phyloP scores from a whole-genome alignment of 2,329 filamentous ascomycete genomes.

The Fusarium brachygibbosum region DNA sequence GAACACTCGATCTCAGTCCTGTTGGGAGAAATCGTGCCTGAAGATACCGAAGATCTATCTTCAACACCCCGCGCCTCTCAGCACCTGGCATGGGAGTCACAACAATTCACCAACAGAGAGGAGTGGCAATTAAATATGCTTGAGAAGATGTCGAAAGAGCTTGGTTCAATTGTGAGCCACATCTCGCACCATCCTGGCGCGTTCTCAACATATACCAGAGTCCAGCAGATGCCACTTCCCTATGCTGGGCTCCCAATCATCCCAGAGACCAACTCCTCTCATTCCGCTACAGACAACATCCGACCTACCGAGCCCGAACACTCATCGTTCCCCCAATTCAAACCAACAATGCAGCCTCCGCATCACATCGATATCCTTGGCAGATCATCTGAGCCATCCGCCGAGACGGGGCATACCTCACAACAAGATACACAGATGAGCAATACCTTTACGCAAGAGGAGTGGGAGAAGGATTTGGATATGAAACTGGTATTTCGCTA shows the following conservation, averaged over 20 bases:
- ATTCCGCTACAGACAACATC: constrained; percentile 47
- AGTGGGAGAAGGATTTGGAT: constrained; percentile 95
- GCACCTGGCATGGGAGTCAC: constrained; percentile 48
- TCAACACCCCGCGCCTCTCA: constrained; percentile 62
- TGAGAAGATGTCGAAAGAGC: constrained; percentile 86
- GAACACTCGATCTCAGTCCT: constrained; percentile 87
- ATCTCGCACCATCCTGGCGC: constrained; percentile 85
- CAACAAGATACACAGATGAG: constrained; percentile 46
- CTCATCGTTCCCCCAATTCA: constrained; percentile 57
- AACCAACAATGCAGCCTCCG: constrained; percentile 60
- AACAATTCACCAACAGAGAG: constrained; percentile 54
- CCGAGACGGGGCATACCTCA: constrained; percentile 39
- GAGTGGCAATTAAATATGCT: constrained; percentile 84
- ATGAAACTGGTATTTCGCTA: constrained; percentile 93
- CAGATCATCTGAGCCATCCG: constrained; percentile 41
- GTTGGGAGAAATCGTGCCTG: constrained; percentile 82
- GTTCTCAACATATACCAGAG: constrained; percentile 82
- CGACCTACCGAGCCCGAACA: constrained; percentile 43
- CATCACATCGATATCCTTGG: constrained; percentile 57
- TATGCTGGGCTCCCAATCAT: constrained; percentile 83
- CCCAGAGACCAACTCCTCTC: constrained; percentile 62
- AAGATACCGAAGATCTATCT: constrained; percentile 62
- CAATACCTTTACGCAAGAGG: constrained; percentile 73
- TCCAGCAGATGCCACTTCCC: constrained; percentile 74
- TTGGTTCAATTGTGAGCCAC: constrained; percentile 85